Evolutionary conservation across 2,329 filamentous ascomycete species (phyloP).

Genomic region (Endothia cerciana): DNA sequence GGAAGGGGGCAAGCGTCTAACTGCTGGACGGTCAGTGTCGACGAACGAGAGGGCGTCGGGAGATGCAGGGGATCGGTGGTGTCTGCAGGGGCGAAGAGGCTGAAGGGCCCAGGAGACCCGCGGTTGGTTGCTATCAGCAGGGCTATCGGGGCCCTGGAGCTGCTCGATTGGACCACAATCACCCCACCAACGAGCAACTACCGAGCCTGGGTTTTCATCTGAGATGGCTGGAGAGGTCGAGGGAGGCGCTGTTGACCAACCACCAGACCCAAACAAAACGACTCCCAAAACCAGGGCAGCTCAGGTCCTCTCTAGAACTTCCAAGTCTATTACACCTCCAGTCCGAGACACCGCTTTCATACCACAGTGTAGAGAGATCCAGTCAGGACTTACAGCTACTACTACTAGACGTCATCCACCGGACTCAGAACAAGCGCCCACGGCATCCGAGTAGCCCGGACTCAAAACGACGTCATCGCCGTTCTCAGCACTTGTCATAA

Average conservation of each 20-base stretch:
- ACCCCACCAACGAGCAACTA: slow-evolving; percentile 19
- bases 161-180: slow-evolving; percentile 17
- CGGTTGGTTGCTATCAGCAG: too few relatives aligned
- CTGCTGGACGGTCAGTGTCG: background rate
- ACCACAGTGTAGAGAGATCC: background rate
- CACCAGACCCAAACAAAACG: background rate
- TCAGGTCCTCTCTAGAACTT: background rate
- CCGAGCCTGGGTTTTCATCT: slow-evolving; percentile 5
- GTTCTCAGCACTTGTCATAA: slow-evolving; percentile 5
- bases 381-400: background rate
- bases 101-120: too few relatives aligned
- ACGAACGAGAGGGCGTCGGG: background rate
- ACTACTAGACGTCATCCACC: background rate
- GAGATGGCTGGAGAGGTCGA: background rate
- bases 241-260: background rate
- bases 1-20: background rate
- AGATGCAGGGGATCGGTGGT: background rate
- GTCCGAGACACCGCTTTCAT: background rate
- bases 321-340: background rate
- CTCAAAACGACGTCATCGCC: slow-evolving; percentile 20
- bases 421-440: slow-evolving; percentile 4
- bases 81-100: background rate
- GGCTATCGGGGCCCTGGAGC: too few relatives aligned
- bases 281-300: background rate
- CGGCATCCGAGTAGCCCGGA: background rate